A percentile compares a stretch with the other conserved stretches of the same genome.
These are phyloP conservation scores for Ceratocystis huliohia DNA, from an alignment of 2,329 filamentous ascomycete species.

Conservation along the genomic window DNA sequence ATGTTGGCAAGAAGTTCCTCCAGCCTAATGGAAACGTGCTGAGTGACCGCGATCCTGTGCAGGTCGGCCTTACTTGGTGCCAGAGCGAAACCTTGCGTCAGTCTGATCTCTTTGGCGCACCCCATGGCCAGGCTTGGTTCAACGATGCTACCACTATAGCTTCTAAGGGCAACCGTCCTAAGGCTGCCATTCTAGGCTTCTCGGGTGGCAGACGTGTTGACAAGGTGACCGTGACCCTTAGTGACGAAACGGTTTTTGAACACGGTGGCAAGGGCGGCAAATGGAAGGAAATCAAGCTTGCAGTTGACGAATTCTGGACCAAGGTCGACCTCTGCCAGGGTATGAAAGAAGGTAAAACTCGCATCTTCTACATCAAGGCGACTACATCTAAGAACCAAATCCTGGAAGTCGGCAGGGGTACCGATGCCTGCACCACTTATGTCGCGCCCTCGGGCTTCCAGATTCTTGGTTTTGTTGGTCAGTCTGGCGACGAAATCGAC, in stretches of 20 bases:
- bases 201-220: slow-evolving; percentile 39
- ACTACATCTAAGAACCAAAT: slow-evolving; percentile 38
- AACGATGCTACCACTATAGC: slow-evolving; percentile 38
- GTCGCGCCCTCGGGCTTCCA: slow-evolving; percentile 38
- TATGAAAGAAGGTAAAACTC: slow-evolving; percentile 33
- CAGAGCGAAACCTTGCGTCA: slow-evolving; percentile 31
- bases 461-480: slow-evolving; percentile 42
- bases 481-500: slow-evolving; percentile 43
- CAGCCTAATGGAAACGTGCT: slow-evolving; percentile 44
- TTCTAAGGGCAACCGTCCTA: slow-evolving; percentile 26
- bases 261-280: slow-evolving; percentile 42
- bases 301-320: slow-evolving; percentile 36
- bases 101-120: slow-evolving; percentile 37
- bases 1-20: slow-evolving; percentile 45
- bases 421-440: slow-evolving; percentile 36
- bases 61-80: slow-evolving; percentile 40
- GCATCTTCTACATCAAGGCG: slow-evolving; percentile 44
- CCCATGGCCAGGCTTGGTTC: slow-evolving; percentile 39
- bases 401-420: slow-evolving; percentile 34
- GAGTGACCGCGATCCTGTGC: slow-evolving; percentile 52
- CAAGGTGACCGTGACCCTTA: slow-evolving; percentile 35
- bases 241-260: slow-evolving; percentile 35
- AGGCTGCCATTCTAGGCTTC: slow-evolving; percentile 33
- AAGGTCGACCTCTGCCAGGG: slow-evolving; percentile 39
- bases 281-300: no score